phyloP scores from a whole-genome alignment of 306 rosid species.

The Cyclanthera cordifolia region DNA sequence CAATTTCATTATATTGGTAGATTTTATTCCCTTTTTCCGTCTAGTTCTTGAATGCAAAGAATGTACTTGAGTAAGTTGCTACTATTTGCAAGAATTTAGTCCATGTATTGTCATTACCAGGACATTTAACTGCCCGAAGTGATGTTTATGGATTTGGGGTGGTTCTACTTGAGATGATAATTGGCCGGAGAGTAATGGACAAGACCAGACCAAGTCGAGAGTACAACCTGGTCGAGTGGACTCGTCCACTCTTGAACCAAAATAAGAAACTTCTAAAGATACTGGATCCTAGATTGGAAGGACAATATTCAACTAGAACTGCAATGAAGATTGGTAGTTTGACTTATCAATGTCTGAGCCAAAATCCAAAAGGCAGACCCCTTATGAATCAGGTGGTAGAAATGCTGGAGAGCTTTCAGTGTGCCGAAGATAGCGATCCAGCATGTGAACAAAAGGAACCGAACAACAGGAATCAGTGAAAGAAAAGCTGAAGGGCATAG shows the following conservation, averaged over 20 bases:
- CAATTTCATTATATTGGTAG: neutral
- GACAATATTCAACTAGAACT: constrained; percentile 41
- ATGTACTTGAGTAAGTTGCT: constrained; percentile 8
- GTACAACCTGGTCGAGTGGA: constrained; percentile 74
- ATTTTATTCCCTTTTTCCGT: no score
- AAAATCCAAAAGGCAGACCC: constrained; percentile 73
- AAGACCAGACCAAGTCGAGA: constrained; percentile 70
- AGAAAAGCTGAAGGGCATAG: neutral
- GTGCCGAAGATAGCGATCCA: neutral
- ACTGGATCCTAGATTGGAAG: constrained; percentile 56
- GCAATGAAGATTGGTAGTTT: constrained; percentile 45
- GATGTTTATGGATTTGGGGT: constrained; percentile 76
- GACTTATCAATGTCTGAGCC: constrained; percentile 65
- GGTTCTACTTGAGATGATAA: constrained; percentile 65
- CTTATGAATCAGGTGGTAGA: constrained; percentile 63
- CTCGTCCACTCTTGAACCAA: constrained; percentile 54
- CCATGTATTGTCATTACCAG: constrained; percentile 28
- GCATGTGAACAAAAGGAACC: neutral
- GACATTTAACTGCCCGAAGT: constrained; percentile 69
- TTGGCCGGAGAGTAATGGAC: constrained; percentile 63
- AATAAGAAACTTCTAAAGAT: constrained; percentile 49
- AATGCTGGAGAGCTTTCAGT: constrained; percentile 42
- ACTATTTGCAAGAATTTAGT: constrained; percentile 14
- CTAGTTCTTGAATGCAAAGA: constrained; percentile 8
- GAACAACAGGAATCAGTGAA: neutral